Percentiles rank a stretch among this genome's conserved stretches.
These are phyloP conservation scores for Crataegus laevigata DNA, from an alignment of 306 rosid species.

Conservation along the genomic window DNA sequence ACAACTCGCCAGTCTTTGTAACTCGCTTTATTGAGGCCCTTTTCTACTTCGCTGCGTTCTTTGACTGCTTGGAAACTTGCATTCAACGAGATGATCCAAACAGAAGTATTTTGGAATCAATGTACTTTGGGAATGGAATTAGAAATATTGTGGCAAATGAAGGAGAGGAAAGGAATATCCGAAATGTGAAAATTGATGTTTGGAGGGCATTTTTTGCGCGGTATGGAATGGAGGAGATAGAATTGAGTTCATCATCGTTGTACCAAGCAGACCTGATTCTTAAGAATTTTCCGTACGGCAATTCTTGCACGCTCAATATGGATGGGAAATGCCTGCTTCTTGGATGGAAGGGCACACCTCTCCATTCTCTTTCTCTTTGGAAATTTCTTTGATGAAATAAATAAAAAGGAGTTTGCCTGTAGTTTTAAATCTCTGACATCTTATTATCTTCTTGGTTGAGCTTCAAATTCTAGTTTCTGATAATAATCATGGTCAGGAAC, in stretches of 20 bases:
- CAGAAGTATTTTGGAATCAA: slow-evolving; percentile 33
- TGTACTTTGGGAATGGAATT: slow-evolving; percentile 39
- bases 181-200: slow-evolving; percentile 48
- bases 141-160: slow-evolving; percentile 45
- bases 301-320: slow-evolving; percentile 32
- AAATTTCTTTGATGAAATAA: slow-evolving; percentile 28
- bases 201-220: slow-evolving; percentile 57
- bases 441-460: background rate
- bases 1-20: slow-evolving; percentile 49
- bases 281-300: slow-evolving; percentile 33
- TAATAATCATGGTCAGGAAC: background rate
- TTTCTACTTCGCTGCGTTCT: slow-evolving; percentile 44
- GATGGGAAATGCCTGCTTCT: slow-evolving; percentile 37
- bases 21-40: slow-evolving; percentile 58
- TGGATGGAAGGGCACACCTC: slow-evolving; percentile 71
- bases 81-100: slow-evolving; percentile 35
- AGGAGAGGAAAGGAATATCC: slow-evolving; percentile 46
- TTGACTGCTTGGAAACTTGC: slow-evolving; percentile 45
- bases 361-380: slow-evolving; percentile 54
- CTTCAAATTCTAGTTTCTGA: background rate
- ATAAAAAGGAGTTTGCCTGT: background rate
- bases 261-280: slow-evolving; percentile 50
- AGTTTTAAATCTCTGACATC: background rate
- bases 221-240: slow-evolving; percentile 49
- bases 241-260: slow-evolving; percentile 40